Base-by-base conservation (phyloP, 306 rosid genomes). In the Luffa aegyptiaca region DNA sequence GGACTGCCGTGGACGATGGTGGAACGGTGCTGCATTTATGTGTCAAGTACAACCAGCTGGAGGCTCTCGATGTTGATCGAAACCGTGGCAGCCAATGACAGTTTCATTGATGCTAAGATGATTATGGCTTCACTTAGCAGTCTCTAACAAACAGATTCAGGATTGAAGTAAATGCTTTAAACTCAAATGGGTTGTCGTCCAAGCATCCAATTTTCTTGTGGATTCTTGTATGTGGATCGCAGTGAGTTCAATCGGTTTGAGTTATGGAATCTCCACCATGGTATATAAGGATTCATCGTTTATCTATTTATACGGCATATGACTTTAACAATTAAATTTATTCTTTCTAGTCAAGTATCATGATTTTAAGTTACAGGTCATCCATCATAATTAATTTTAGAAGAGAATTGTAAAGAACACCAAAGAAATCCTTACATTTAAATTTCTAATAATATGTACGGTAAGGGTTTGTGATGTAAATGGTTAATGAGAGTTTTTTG, bases 21-120 rank as follows among this genome's bases (percentile, higher is more conserved):
- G 84, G 79, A 78, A 84, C 77, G 17, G 82, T 33, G 62, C n/a
- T 84, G 82, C 87, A 84, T 55, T 70, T 78, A 68, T 84, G 87
- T 74, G 78, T 78, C 16, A 78, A 37, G 77, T 13, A 59, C n/a
- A 77, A 77, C 36, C 81, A 81, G 52, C 11, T 81, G 64, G 82
- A 77, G 58, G 87, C 62, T 3, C 65, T 78, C 53, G 70, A 75
- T 70, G 62, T 53, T 84, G 84, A 65, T 77, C 3, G 79, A 51
- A 17, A 57, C 62, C 7, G 11, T 81, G 16, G 26, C 10, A 59
- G 82, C 69, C 5, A 76, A 77, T 35, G 57, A 78, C 52, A 75
- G 79, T 10, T 33, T 81, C 18, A 2, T 81, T 56, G 81, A 77
- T 52, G 83, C 59, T 0, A 69, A 20, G 79, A 84, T 76, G 76